Base-by-base conservation (phyloP, 2,329 filamentous ascomycete genomes). In the Ascochyta lentis region DNA sequence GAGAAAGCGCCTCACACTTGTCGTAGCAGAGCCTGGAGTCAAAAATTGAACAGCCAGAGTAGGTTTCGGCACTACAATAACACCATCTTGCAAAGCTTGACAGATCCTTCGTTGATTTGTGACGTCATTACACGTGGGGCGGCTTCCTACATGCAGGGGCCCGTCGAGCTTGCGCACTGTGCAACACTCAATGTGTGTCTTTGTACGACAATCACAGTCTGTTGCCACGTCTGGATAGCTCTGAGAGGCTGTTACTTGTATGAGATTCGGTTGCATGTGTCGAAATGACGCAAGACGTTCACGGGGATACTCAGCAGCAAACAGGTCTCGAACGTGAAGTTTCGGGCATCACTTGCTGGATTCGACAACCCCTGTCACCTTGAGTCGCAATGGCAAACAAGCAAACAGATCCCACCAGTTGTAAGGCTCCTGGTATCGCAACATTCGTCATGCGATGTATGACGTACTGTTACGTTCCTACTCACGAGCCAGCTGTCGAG, bases 41-140 rank as follows among this genome's bases (percentile, higher is more conserved):
- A 19, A 19, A 19, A 19, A 19, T 19, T 19, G 19, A 19, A 19
- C 19, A 19, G 19, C 19, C 19, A 19, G 19, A 19, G 19, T 19
- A 19, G 19, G 19, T 19, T 19, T 19, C 19, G 19, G 19, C 19
- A 19, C 19, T 19, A 19, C 19, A 19, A 19, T 19, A 19, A 19
- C 19, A 19, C 19, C 19, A 19, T 19, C 41, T 34, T 34, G 9
- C 3, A 2, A 22, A 23, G 29, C 10, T 31, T 13, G 40, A 19
- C 24, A 31, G 16, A 34, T 33, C 3, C 19, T 42, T 42, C 12
- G 41, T 7, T 6, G 29, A 34, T 16, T 2, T 44, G 10, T 66
- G 65, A 65, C 59, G 65, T 66, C 64, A 64, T 34, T 26, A 44
- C 35, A 59, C 51, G 57, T 62, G 63, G 54, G 49, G 57, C 50